Evolutionary conservation across 2,329 filamentous ascomycete genomes (phyloP), one percentile per base, ranked within the genome.

Genomic region (Drechslera avenae): DNA sequence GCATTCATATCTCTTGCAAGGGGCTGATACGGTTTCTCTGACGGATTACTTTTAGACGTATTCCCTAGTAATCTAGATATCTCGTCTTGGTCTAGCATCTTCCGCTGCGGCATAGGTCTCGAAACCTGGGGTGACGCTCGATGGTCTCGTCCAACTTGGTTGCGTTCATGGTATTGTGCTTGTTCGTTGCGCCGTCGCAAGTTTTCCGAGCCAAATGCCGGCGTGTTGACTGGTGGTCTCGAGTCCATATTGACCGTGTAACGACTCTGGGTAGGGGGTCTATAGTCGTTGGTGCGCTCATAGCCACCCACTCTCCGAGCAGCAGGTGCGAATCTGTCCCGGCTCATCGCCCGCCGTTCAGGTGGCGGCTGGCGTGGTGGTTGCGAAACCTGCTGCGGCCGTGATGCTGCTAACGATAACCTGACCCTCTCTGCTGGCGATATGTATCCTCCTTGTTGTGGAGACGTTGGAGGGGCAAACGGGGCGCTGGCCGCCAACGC

Each of bases 181-280:
- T n/a, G 39, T 10, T 67, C 64, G 42, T 61, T 69, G 32, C 59
- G 68, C 42, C 63, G 63, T 40, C 64, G 61, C 41, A 73, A 37
- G 34, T 68, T 54, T 4, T 52, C 54, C 3, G 64, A 50, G 13
- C 60, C 59, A 39, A 71, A 72, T 35, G 58, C 54, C 26, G 66
- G 67, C 26, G 49, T 58, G 17, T 66, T 54, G 23, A 68, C 46
- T 1, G 61, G 61, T 13, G 67, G 69, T 40, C 57, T 59, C 6
- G 66, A 53, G 31, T 66, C 62, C 63, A 70, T 69, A n/a, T 68
- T 69, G 40, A 70, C 63, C n/a, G 54, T 61, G 44, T 62, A 70
- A 19, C 63, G 59, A 23, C 39, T 56, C 34, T 56, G 55, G 33
- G 52, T 54, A 4, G 54, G 33, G 10, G 50, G 34, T 16, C 54